These are phyloP conservation scores for Aspergillus bertholletiae DNA, from an alignment of 495 filamentous ascomycete genomes.

Conservation along the genomic window DNA sequence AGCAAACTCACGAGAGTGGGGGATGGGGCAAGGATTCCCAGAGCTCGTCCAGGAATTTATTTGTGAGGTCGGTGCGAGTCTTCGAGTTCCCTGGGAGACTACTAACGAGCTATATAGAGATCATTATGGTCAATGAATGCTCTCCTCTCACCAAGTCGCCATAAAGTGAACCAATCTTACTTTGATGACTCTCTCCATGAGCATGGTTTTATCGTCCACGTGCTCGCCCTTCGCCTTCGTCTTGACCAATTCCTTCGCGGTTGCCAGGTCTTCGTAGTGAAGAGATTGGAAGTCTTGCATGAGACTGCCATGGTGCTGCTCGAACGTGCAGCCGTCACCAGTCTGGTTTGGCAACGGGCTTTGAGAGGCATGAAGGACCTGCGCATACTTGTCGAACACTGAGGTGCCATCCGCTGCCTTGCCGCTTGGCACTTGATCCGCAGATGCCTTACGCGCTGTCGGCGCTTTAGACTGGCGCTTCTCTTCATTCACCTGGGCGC, in stretches of 20 bases:
- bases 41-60: slow-evolving; percentile 64
- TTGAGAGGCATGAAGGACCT: slow-evolving; percentile 61
- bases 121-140: background rate
- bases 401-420: slow-evolving; percentile 38
- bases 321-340: slow-evolving; percentile 56
- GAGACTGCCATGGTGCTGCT: slow-evolving; percentile 52
- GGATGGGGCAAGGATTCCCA: slow-evolving; percentile 60
- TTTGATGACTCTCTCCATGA: slow-evolving; percentile 77
- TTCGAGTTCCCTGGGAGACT: slow-evolving; percentile 61
- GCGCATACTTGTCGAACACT: slow-evolving; percentile 58
- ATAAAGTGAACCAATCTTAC: slow-evolving; percentile 16
- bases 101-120: slow-evolving; percentile 62
- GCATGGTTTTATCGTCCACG: slow-evolving; percentile 71
- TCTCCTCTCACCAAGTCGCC: background rate
- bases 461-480: slow-evolving; percentile 41
- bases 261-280: slow-evolving; percentile 54
- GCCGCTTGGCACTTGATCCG: slow-evolving; percentile 32
- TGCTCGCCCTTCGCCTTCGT: slow-evolving; percentile 53
- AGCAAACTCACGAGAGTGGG: slow-evolving; percentile 42
- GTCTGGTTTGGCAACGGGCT: slow-evolving; percentile 64
- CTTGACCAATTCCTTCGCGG: slow-evolving; percentile 51
- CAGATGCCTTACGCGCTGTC: slow-evolving; percentile 26
- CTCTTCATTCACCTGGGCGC: slow-evolving; percentile 23
- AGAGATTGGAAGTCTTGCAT: slow-evolving; percentile 61
- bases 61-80: slow-evolving; percentile 61